A percentile compares a stretch with the other conserved stretches of the same genome.
These are phyloP conservation scores for Scedosporium aurantiacum DNA, from an alignment of 2,329 filamentous ascomycete genomes.

Conservation along the genomic window DNA sequence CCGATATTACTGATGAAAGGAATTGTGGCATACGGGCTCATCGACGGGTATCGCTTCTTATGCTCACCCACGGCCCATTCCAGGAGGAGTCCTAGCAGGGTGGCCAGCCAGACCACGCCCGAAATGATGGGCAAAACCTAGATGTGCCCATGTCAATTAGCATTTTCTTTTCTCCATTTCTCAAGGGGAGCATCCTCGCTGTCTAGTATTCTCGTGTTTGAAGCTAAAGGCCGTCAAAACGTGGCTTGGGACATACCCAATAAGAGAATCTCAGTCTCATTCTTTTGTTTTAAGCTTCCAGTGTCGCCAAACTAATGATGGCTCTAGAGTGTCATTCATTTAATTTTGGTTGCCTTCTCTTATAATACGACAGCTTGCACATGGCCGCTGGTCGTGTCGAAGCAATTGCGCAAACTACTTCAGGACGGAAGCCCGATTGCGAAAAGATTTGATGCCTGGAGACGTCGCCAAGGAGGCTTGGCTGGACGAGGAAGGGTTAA, in stretches of 20 bases:
- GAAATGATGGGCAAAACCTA: slow-evolving; percentile 60
- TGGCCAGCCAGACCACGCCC: slow-evolving; percentile 52
- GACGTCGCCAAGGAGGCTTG: background rate
- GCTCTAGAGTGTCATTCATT: background rate
- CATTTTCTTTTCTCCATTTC: slow-evolving; percentile 3
- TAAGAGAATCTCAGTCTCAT: slow-evolving; percentile 20
- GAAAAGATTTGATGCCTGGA: background rate
- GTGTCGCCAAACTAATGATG: background rate
- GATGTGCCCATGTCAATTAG: background rate
- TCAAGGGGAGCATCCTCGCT: background rate
- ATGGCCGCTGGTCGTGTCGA: background rate
- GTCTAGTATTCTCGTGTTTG: background rate
- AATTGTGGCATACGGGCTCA: slow-evolving; percentile 46
- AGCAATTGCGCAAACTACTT: background rate
- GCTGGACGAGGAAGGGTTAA: background rate
- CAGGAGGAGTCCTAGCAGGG: slow-evolving; percentile 59
- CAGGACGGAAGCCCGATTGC: background rate
- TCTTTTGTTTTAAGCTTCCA: background rate
- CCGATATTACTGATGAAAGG: slow-evolving; percentile 65
- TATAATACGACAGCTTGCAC: background rate
- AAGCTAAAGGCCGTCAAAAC: background rate
- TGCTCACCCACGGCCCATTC: slow-evolving; percentile 52
- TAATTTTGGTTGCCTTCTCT: background rate
- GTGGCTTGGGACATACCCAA: slow-evolving; percentile 22
- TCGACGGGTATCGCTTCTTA: slow-evolving; percentile 46